These are phyloP conservation scores for Trichoderma harzianum DNA, from an alignment of 2,329 filamentous ascomycete species.

Conservation along the genomic window DNA sequence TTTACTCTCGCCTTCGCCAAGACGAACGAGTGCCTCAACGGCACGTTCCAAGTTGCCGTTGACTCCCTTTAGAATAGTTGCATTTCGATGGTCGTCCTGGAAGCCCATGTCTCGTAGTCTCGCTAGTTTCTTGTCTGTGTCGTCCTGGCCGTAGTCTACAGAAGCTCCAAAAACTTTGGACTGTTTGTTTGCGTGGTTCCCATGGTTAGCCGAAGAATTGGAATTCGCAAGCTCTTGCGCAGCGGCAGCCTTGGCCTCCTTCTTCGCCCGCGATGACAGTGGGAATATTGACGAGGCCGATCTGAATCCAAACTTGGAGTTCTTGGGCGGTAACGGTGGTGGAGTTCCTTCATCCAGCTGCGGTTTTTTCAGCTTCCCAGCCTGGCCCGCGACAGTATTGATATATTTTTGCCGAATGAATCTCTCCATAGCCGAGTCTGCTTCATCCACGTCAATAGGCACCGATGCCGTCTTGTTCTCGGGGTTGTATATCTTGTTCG, in stretches of 20 bases:
- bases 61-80: conserved; percentile 74
- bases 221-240: conserved; percentile 25
- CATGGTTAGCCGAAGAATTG: conserved; percentile 38
- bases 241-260: conserved; percentile 40
- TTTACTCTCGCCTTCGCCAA: conserved; percentile 66
- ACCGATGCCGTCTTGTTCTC: conserved; percentile 78
- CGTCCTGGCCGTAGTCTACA: conserved; percentile 53
- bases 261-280: conserved; percentile 58
- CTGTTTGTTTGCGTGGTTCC: conserved; percentile 55
- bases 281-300: conserved; percentile 66
- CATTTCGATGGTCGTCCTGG: conserved; percentile 74
- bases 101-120: conserved; percentile 91
- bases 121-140: conserved; percentile 71
- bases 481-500: conserved; percentile 88
- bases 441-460: conserved; percentile 86
- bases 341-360: conserved; percentile 55
- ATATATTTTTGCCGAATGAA: conserved; percentile 96
- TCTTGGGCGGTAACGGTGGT: conserved; percentile 61
- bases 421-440: conserved; percentile 89
- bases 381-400: conserved; percentile 44
- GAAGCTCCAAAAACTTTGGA: conserved; percentile 68
- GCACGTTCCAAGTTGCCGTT: conserved; percentile 83
- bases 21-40: conserved; percentile 76
- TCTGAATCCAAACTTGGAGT: conserved; percentile 57
- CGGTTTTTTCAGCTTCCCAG: conserved; percentile 43